phyloP scores from a whole-genome alignment of 2,329 filamentous ascomycete species.

The Phialemoniopsis sp. region DNA sequence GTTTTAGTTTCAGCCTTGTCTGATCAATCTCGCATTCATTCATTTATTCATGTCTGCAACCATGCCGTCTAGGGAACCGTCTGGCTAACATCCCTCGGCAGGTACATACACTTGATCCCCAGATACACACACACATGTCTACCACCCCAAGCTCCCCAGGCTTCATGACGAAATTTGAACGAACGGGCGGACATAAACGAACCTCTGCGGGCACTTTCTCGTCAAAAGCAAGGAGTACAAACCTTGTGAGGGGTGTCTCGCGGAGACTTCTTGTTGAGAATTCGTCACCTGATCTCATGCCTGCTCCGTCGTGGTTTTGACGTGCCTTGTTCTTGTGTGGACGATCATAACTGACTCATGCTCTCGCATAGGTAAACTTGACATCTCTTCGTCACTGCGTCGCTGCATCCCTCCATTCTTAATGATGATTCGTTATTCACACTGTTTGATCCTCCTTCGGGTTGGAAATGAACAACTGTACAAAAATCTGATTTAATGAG shows the following conservation, averaged over 20 bases:
- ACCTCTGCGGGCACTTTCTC: conserved; percentile 37
- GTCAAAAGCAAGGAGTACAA: conserved; percentile 58
- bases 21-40: conserved; percentile 37
- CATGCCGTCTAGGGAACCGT: conserved; percentile 9
- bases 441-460: conserved; percentile 51
- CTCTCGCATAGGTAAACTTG: conserved; percentile 13
- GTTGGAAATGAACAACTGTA: conserved; percentile 47
- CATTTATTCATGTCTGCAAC: conserved; percentile 11
- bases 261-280: conserved; percentile 58
- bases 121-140: too few species aligned
- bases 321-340: conserved; percentile 7
- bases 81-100: conserved; percentile 12
- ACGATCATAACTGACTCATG: conserved; percentile 6
- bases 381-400: conserved; percentile 2
- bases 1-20: conserved; percentile 66
- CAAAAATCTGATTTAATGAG: conserved; percentile 52
- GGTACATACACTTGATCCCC: conserved; percentile 21
- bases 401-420: conserved; percentile 10
- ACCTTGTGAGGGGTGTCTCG: conserved; percentile 47
- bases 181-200: conserved; percentile 68
- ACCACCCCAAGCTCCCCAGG: conserved; percentile 14
- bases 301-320: conserved; percentile 10
- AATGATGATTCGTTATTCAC: conserved; percentile 56
- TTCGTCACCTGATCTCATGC: conserved; percentile 59
- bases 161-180: conserved; percentile 62